Conservation (phyloP, 2,329 filamentous ascomycete species). For the Ophiostoma sp. region DNA sequence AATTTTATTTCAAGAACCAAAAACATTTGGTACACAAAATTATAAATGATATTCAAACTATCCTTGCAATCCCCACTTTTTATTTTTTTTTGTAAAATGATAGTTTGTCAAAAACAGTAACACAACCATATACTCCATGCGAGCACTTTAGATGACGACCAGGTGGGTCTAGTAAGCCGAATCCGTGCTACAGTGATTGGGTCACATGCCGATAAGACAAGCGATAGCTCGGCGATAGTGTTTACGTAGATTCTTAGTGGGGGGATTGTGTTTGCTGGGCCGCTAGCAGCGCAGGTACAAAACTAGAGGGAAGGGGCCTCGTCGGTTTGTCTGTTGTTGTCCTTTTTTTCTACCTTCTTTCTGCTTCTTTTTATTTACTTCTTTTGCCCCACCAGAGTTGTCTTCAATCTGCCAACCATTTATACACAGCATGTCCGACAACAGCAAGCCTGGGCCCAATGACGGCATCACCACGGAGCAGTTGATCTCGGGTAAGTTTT, state of each 20-base stretch:
- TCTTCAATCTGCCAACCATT: not conserved
- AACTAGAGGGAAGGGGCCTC: not conserved
- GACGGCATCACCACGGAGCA: constrained; percentile 12
- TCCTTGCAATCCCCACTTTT: no score
- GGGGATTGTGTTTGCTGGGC: constrained; percentile 5
- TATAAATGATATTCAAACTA: no score
- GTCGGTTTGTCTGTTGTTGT: not conserved
- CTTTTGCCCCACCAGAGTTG: not conserved
- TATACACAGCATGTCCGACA: constrained; percentile 12
- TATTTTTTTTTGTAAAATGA: no score
- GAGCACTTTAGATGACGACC: not conserved
- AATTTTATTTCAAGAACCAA: no score
- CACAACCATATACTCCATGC: no score
- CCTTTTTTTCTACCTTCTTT: no score
- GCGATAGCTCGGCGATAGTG: not conserved
- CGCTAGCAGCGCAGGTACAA: not conserved
- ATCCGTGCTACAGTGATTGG: constrained; percentile 1
- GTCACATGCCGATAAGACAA: constrained; percentile 10
- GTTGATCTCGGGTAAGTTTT: constrained; percentile 18
- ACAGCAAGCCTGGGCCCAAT: constrained; percentile 16
- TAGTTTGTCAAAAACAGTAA: no score
- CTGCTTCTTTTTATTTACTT: not conserved
- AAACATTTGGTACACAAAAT: no score
- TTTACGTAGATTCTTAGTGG: constrained; percentile 1
- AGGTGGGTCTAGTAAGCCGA: not conserved